Conservation (phyloP, 108 stramenopile species). For the Craspedostauros australis region DNA sequence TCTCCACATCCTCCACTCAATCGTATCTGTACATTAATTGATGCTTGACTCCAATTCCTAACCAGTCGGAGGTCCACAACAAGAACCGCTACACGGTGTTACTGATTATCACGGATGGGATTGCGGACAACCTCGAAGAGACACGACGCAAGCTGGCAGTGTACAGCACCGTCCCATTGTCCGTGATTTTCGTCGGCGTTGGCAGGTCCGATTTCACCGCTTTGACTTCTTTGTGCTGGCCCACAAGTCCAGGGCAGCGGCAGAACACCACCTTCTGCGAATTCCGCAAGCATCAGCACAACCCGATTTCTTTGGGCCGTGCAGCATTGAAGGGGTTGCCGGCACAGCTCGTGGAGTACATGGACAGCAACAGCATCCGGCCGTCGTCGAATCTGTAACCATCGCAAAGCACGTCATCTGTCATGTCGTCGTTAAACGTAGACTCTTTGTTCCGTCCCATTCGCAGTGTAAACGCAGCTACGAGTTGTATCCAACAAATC, state of each 20-base stretch:
- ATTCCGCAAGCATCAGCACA: constrained; percentile 41
- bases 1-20: no score
- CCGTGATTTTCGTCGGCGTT: constrained; percentile 62
- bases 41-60: neutral
- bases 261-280: constrained; percentile 34
- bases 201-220: constrained; percentile 38
- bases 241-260: neutral
- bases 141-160: constrained; percentile 35
- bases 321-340: constrained; percentile 38
- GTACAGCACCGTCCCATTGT: constrained; percentile 33
- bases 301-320: constrained; percentile 30
- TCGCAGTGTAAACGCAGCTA: no score
- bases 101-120: constrained; percentile 80
- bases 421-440: no score
- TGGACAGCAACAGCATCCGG: constrained; percentile 1
- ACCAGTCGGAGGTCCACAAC: neutral
- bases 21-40: no score
- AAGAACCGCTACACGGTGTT: constrained; percentile 31
- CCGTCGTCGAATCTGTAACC: neutral
- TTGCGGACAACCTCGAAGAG: constrained; percentile 46
- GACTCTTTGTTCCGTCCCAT: no score
- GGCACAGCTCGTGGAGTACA: constrained; percentile 37
- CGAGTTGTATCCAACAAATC: no score
- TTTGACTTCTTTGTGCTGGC: constrained; percentile 14
- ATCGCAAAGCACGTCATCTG: neutral